phyloP scores from a whole-genome alignment of 257 asterid genomes.

The Forsythia viridissima region DNA sequence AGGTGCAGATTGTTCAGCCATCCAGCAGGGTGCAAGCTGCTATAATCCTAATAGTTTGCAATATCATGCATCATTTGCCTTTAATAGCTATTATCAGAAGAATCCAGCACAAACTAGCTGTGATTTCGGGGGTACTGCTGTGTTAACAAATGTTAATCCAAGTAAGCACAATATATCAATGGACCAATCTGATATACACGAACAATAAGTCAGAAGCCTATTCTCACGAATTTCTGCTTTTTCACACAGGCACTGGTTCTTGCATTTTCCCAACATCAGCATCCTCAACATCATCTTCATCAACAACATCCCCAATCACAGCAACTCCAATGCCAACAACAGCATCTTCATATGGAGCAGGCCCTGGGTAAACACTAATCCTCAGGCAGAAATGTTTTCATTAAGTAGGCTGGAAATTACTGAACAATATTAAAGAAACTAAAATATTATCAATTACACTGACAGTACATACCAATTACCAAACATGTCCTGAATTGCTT shows the following conservation, averaged over 20 bases:
- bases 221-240: slow-evolving; percentile 5
- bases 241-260: slow-evolving; percentile 68
- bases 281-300: slow-evolving; percentile 17
- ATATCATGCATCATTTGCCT: slow-evolving; percentile 84
- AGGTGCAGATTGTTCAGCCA: slow-evolving; percentile 79
- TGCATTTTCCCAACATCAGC: slow-evolving; percentile 56
- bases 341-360: slow-evolving; percentile 47
- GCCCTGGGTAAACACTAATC: slow-evolving; percentile 43
- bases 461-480: not conserved
- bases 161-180: slow-evolving; percentile 40
- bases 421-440: no score
- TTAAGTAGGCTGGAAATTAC: no score
- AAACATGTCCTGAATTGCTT: not conserved
- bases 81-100: slow-evolving; percentile 79
- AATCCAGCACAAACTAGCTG: slow-evolving; percentile 82
- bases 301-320: slow-evolving; percentile 42
- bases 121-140: slow-evolving; percentile 84
- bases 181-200: not conserved
- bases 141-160: slow-evolving; percentile 68
- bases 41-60: slow-evolving; percentile 64
- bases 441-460: no score
- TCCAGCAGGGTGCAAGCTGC: slow-evolving; percentile 71
- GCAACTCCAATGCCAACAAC: slow-evolving; percentile 48
- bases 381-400: no score
- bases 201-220: not conserved